Conservation (phyloP, 2,329 filamentous ascomycete genomes). For the Penicillium olsonii region DNA sequence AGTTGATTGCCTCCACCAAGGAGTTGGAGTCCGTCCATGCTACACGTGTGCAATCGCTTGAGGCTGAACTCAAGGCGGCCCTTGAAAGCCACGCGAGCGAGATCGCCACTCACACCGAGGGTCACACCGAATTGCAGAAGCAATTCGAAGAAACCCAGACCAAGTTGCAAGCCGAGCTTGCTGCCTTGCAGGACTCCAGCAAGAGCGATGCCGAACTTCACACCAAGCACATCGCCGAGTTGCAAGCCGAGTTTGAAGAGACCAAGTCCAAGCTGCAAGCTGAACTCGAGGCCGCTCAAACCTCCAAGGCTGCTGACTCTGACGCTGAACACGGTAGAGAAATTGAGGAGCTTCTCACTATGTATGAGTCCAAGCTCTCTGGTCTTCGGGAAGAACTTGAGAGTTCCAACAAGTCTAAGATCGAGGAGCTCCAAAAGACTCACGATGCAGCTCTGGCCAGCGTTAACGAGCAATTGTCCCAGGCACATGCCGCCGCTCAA, state of each 20-base stretch:
- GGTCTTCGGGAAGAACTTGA: constrained; percentile 40
- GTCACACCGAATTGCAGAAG: constrained; percentile 33
- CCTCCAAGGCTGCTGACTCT: constrained; percentile 36
- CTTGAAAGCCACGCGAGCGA: constrained; percentile 31
- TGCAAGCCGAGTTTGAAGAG: constrained; percentile 39
- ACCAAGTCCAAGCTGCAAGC: constrained; percentile 33
- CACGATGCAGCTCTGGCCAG: constrained; percentile 38
- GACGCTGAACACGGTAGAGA: constrained; percentile 42
- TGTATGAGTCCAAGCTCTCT: constrained; percentile 43
- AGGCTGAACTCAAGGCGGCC: constrained; percentile 26
- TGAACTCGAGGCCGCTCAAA: constrained; percentile 39
- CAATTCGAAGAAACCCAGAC: constrained; percentile 32
- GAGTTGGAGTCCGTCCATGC: constrained; percentile 35
- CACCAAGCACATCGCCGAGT: constrained; percentile 32
- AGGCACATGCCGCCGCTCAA: constrained; percentile 37
- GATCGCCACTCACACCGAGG: constrained; percentile 31
- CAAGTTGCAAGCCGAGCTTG: constrained; percentile 33
- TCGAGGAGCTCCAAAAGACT: constrained; percentile 37
- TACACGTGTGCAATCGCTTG: constrained; percentile 31
- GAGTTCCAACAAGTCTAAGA: constrained; percentile 34
- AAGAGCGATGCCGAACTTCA: constrained; percentile 28
- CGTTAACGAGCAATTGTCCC: constrained; percentile 36
- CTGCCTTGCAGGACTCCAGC: constrained; percentile 33
- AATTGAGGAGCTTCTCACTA: constrained; percentile 43
- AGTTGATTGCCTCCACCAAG: constrained; percentile 28